Conservation (phyloP, 306 rosid genomes). For the Prunus mume region DNA sequence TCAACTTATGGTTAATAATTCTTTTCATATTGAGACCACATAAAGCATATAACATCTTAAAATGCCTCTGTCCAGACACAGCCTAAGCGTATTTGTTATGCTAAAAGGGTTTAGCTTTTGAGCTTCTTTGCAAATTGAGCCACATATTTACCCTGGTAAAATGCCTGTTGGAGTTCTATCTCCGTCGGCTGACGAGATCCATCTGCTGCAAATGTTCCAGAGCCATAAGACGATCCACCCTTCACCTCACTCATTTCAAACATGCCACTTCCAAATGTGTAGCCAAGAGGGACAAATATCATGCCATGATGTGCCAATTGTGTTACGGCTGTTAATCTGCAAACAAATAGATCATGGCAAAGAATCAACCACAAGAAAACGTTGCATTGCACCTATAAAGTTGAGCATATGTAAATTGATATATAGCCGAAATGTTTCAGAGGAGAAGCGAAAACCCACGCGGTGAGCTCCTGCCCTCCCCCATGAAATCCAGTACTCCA, state of each 20-base stretch:
- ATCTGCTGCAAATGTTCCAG: conserved; percentile 88
- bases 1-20: neutral
- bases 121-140: conserved; percentile 73
- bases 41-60: neutral
- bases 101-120: conserved; percentile 27
- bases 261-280: conserved; percentile 85
- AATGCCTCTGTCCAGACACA: neutral
- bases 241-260: conserved; percentile 78
- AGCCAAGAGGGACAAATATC: conserved; percentile 85
- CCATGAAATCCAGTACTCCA: conserved; percentile 97
- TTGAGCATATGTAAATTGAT: neutral
- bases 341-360: neutral
- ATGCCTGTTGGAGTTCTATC: conserved; percentile 75
- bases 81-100: neutral
- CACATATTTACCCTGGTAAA: conserved; percentile 79
- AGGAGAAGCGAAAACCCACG: conserved; percentile 49
- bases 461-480: conserved; percentile 95
- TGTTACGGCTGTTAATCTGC: conserved; percentile 73
- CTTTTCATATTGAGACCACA: neutral
- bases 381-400: neutral
- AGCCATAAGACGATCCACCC: conserved; percentile 89
- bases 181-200: conserved; percentile 85
- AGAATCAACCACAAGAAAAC: neutral
- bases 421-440: neutral
- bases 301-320: conserved; percentile 96